Evolutionary conservation across 768 basidiomycete genomes (phyloP).

Genomic region (Rhodotorula kratochvilovae): DNA sequence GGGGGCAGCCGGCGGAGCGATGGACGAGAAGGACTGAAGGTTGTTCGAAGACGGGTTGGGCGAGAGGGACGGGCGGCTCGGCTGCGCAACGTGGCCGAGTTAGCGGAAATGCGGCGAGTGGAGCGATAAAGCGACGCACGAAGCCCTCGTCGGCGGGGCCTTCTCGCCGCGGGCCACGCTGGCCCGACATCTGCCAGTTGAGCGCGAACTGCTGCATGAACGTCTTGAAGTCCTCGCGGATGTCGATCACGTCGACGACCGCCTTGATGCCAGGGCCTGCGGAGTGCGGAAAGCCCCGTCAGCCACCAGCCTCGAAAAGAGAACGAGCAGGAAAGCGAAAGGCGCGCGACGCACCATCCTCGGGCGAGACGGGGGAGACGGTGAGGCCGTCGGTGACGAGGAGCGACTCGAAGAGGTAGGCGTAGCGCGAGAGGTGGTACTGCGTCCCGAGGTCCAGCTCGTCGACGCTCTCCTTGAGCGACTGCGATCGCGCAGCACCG

Average conservation of each 20-base stretch:
- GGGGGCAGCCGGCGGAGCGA: constrained; percentile 21
- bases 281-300: too few relatives aligned
- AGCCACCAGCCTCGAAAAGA: neutral
- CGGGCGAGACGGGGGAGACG: constrained; percentile 61
- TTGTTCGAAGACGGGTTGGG: constrained; percentile 35
- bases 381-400: constrained; percentile 82
- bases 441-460: constrained; percentile 97
- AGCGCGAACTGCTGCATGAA: constrained; percentile 98
- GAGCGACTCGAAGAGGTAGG: constrained; percentile 86
- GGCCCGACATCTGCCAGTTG: constrained; percentile 59
- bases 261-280: constrained; percentile 71
- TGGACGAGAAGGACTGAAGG: constrained; percentile 14
- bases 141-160: constrained; percentile 89
- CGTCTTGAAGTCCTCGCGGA: constrained; percentile 85
- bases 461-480: constrained; percentile 88
- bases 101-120: neutral
- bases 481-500: constrained; percentile 51
- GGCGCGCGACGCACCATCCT: constrained; percentile 57
- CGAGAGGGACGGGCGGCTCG: constrained; percentile 39
- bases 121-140: constrained; percentile 52
- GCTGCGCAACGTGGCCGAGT: constrained; percentile 41
- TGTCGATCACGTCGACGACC: constrained; percentile 86
- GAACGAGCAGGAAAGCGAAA: neutral
- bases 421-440: constrained; percentile 91
- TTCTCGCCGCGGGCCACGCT: constrained; percentile 74